These are phyloP conservation scores for Chenopodium album DNA, from an alignment of 148 eudicot genomes.

Conservation along the genomic window DNA sequence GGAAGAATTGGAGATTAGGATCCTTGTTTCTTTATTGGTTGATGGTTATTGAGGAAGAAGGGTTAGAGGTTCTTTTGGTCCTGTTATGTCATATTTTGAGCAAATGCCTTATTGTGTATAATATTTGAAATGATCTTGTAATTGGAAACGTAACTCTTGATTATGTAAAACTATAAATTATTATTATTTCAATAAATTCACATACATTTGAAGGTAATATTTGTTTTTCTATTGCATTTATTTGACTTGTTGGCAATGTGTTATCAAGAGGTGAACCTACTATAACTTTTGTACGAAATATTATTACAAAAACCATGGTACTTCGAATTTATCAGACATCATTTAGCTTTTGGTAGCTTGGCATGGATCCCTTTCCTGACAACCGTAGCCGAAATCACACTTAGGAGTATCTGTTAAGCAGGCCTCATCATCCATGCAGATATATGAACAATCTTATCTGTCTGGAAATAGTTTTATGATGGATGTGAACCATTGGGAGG, in stretches of 20 bases:
- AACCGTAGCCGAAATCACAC: no score
- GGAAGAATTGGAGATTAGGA: background rate
- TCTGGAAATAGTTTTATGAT: background rate
- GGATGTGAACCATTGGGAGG: background rate
- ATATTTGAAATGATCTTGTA: conserved; percentile 9
- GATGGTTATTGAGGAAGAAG: conserved; percentile 6
- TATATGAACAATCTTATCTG: background rate
- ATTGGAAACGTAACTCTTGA: conserved; percentile 17
- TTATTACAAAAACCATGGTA: no score
- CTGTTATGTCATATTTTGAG: background rate
- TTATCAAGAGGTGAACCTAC: background rate
- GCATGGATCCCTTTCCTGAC: no score
- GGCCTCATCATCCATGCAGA: background rate
- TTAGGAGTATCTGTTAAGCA: background rate
- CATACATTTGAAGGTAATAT: background rate
- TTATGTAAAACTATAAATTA: conserved; percentile 27
- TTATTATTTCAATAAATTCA: conserved; percentile 24
- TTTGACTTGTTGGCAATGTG: background rate
- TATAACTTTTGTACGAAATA: background rate
- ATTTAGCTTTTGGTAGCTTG: no score
- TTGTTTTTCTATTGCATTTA: background rate
- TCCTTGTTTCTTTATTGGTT: background rate
- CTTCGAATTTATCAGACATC: no score
- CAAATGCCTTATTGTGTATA: conserved; percentile 1
- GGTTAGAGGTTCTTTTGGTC: conserved; percentile 13